Evolutionary conservation across 2,329 filamentous ascomycete genomes (phyloP), one percentile per base, ranked within the genome.

Genomic region (Diaporthe sp.): DNA sequence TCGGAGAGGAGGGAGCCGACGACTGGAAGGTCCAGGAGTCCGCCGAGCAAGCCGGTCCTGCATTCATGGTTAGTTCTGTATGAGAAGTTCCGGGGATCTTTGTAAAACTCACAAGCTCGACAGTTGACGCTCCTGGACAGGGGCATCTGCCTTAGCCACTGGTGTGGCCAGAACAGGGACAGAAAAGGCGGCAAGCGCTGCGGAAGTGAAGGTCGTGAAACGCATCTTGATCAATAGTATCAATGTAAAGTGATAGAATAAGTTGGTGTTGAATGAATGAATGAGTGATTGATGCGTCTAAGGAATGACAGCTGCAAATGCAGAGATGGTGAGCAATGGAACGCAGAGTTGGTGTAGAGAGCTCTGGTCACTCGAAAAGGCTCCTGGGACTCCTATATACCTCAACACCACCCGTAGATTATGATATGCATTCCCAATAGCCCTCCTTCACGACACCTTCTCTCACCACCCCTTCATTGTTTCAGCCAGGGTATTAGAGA

Each of bases 391-490:
- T 10, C 7, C 19, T 67, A 49, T 67, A 49, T 67, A 67, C 42
- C 34, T 67, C 42, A 67, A 49, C 42, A 67, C 44, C 61, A n/a
- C 17, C 44, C 28, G 49, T 49, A 67, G 61, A 67, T 67, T 67
- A 67, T 67, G 61, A 67, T 67, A 49, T 67, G 6, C 61, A 67
- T 49, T 8, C 42, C 10, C 28, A 49, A 37, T n/a, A 49, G 61
- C 25, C 42, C 28, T 49, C 42, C 42, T 67, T 49, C 42, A 37
- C 19, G 10, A 9, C 28, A n/a, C 17, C 42, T 34, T 9, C 25
- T 62, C 42, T 67, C 61, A 67, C 44, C 2, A 67, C 61, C 61
- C 57, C 61, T 67, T n/a, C 42, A 67, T 67, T 67, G 61, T 67
- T 67, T 67, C 61, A 67, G 61, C 12, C 42, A 67, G 61, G 61